A percentile compares a stretch with the other conserved stretches of the same genome.
Evolutionary conservation across 768 basidiomycete species (phyloP).

Genomic region (Tylopilus subfusipes): DNA sequence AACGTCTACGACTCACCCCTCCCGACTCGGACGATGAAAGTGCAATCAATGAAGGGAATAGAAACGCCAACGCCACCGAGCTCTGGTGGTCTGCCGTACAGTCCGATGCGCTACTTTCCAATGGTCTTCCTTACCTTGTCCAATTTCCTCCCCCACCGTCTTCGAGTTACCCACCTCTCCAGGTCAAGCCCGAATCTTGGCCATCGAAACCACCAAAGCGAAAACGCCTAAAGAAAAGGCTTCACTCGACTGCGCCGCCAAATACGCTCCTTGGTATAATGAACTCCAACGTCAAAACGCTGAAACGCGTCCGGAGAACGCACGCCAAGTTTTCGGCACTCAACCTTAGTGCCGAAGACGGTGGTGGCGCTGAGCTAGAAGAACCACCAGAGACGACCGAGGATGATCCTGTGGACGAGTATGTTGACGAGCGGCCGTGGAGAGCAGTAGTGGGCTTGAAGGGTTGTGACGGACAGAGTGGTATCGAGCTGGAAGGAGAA

Average conservation of each 20-base stretch:
- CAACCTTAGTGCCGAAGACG: slow-evolving; percentile 33
- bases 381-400: slow-evolving; percentile 33
- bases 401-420: slow-evolving; percentile 27
- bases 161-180: slow-evolving; percentile 2
- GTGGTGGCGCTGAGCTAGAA: slow-evolving; percentile 35
- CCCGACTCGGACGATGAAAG: slow-evolving; percentile 36
- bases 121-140: slow-evolving; percentile 58
- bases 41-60: slow-evolving; percentile 30
- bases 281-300: slow-evolving; percentile 73
- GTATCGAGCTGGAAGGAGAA: slow-evolving; percentile 56
- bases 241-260: slow-evolving; percentile 24
- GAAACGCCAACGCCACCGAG: slow-evolving; percentile 45
- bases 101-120: slow-evolving; percentile 56
- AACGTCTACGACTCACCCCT: slow-evolving; percentile 53
- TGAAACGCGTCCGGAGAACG: slow-evolving; percentile 68
- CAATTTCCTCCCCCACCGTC: slow-evolving; percentile 25
- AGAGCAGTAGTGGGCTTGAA: slow-evolving; percentile 23
- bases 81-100: slow-evolving; percentile 77
- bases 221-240: slow-evolving; percentile 25
- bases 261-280: slow-evolving; percentile 61
- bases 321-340: slow-evolving; percentile 69
- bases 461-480: slow-evolving; percentile 6
- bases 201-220: slow-evolving; percentile 13
- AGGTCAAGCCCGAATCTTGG: slow-evolving; percentile 12
- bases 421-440: slow-evolving; percentile 65